Evolutionary conservation across 2,329 filamentous ascomycete genomes (phyloP), one percentile per base, ranked within the genome.

Genomic region (Endocalyx cinctus): DNA sequence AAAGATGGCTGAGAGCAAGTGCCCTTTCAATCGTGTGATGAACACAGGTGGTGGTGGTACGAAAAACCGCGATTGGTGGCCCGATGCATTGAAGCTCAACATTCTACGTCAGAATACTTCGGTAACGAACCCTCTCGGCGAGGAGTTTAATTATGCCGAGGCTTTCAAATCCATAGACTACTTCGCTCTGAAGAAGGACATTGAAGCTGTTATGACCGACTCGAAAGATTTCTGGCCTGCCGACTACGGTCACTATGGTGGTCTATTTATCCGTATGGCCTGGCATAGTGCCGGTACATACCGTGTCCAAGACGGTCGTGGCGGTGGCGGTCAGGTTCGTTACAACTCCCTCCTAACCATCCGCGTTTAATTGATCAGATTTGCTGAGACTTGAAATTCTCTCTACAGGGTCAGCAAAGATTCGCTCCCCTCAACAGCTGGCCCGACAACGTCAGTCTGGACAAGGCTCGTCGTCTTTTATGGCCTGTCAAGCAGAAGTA

Each of bases 401-500:
- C n/a, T 23, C 8, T n/a, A 23, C 20, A 77, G 51, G 84, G 82
- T 37, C 84, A 87, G 63, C 84, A 88, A 64, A 78, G 84, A 25
- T 88, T 88, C 50, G 83, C 84, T 33, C 84, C 84, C 5, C 77
- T 88, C 55, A 87, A 87, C 73, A 79, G 78, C 67, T 88, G 84
- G 84, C 84, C 84, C 26, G 84, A 88, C 64, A 88, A 88, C 47
- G 80, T 78, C 52, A 79, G 70, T 49, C 73, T 88, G 34, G 84
- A 88, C 73, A 88, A 88, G 74, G 84, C 83, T 19, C 83, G 84
- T 36, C 82, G 84, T 43, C 74, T 88, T 35, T 67, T 88, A 26
- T 87, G 82, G 80, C 84, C 84, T 36, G 79, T 88, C 66, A 88
- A 88, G 75, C 82, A 86, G 50, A 88, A 88, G 72, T 88, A 88